Evolutionary conservation across 768 basidiomycete genomes (phyloP), one percentile per base, ranked within the genome.

Genomic region (Lentinula raphanica): DNA sequence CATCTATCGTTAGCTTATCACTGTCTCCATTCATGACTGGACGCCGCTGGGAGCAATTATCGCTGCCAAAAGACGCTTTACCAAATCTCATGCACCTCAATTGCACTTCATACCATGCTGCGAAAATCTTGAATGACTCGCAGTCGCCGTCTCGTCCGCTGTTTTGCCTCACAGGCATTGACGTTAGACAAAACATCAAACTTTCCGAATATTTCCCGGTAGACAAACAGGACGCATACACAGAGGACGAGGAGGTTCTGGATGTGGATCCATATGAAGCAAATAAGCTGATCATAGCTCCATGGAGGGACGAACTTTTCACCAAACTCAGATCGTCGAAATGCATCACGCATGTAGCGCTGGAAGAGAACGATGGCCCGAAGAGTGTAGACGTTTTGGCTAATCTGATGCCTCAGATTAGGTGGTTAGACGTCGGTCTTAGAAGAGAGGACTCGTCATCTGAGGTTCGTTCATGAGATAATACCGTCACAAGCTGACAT

Each of bases 21-120:
- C n/a, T 50, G 29, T 50, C 49, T n/a, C 49, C 49, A 12, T 35
- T 50, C 31, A 50, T 50, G 49, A 32, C 49, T 8, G 49, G 49
- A 12, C 28, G 49, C 17, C 49, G 49, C 29, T 50, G 49, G 29
- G 49, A 31, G 31, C 31, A 32, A 19, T 9, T 50, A 8, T 50
- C 49, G 8, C 5, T 50, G 19, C 19, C 29, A 3, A 19, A 29
- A 32, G 31, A 35, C 49, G n/a, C 29, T 32, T 35, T 50, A 19
- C 49, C 49, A 11, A 50, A 50, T 35, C 49, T 50, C 49, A 50
- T 50, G 49, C 31, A 50, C 32, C 29, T 50, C 31, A 35, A 32
- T 35, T 50, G 49, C 31, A 35, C 49, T 35, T 32, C 49, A 50
- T 50, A 21, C 23, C 49, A 50, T 11, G 31, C 49, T 35, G 49